Percentiles rank a stretch among this genome's conserved stretches.
phyloP scores from a whole-genome alignment of 2,329 filamentous ascomycete species.

The Monosporascus sp. region DNA sequence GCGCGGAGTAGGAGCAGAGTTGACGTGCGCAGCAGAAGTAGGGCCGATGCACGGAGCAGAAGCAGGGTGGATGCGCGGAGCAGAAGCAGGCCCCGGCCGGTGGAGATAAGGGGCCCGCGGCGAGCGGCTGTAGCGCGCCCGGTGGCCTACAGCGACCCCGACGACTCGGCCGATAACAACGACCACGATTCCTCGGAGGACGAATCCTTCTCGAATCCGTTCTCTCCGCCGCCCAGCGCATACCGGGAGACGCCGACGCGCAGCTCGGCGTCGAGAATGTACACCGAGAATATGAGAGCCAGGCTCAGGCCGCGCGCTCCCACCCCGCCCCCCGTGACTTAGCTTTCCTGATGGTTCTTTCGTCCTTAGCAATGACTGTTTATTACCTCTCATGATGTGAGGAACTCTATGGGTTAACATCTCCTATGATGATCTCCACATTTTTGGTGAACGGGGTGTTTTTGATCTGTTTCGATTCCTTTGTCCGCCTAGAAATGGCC shows the following conservation, averaged over 20 bases:
- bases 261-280: neutral
- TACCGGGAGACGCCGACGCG: neutral
- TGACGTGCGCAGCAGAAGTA: too few species aligned
- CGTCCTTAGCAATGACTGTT: too few species aligned
- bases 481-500: too few species aligned
- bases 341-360: neutral
- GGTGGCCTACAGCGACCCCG: neutral
- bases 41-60: too few species aligned
- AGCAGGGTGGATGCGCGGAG: too few species aligned
- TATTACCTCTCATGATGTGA: too few species aligned
- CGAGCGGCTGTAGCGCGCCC: neutral
- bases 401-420: too few species aligned
- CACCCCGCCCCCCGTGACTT: neutral
- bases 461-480: too few species aligned
- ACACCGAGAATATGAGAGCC: neutral
- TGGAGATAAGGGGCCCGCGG: neutral
- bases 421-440: too few species aligned
- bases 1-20: too few species aligned
- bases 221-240: neutral
- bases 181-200: neutral
- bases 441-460: too few species aligned
- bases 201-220: neutral
- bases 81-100: neutral
- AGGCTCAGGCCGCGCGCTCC: neutral
- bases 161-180: neutral